These are phyloP conservation scores for Coemansia biformis DNA, from an alignment of 192 early-diverging fungal species.

Conservation along the genomic window DNA sequence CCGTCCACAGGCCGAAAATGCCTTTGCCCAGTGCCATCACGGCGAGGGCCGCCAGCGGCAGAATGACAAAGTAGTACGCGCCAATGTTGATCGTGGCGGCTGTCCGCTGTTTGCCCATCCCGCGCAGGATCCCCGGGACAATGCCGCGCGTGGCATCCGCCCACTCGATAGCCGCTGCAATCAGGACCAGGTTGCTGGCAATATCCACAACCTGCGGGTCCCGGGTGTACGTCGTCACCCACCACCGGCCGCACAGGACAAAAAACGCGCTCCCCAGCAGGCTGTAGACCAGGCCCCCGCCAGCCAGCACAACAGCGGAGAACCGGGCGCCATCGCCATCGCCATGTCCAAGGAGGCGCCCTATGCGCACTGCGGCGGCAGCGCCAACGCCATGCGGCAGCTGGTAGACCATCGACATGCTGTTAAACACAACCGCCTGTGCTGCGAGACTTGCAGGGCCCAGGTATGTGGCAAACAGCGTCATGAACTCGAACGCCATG, in stretches of 20 bases:
- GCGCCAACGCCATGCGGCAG: slow-evolving; percentile 53
- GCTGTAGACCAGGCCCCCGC: slow-evolving; percentile 49
- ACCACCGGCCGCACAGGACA: slow-evolving; percentile 32
- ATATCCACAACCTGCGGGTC: slow-evolving; percentile 23
- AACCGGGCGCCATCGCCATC: slow-evolving; percentile 50
- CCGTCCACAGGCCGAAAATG: slow-evolving; percentile 38
- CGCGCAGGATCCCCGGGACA: slow-evolving; percentile 55
- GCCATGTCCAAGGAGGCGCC: slow-evolving; percentile 43
- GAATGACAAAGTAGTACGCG: slow-evolving; percentile 49
- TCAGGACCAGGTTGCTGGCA: slow-evolving; percentile 20
- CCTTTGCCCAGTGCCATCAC: slow-evolving; percentile 23
- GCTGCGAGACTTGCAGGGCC: slow-evolving; percentile 52
- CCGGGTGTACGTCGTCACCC: slow-evolving; percentile 58
- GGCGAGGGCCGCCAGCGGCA: slow-evolving; percentile 45
- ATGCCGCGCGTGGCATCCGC: slow-evolving; percentile 56
- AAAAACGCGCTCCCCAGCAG: slow-evolving; percentile 47
- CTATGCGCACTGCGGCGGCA: slow-evolving; percentile 53
- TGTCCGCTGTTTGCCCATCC: slow-evolving; percentile 49
- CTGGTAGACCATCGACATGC: slow-evolving; percentile 52
- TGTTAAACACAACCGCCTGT: slow-evolving; percentile 56
- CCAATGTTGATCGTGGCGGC: slow-evolving; percentile 51
- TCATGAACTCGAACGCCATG: slow-evolving; percentile 53
- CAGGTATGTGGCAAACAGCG: slow-evolving; percentile 52
- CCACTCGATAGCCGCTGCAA: slow-evolving; percentile 37
- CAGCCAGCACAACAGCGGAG: slow-evolving; percentile 29